Percentiles rank a stretch among this genome's conserved stretches.
phyloP scores from a whole-genome alignment of 169 alveolate genomes.

The Besnoitia besnoiti region DNA sequence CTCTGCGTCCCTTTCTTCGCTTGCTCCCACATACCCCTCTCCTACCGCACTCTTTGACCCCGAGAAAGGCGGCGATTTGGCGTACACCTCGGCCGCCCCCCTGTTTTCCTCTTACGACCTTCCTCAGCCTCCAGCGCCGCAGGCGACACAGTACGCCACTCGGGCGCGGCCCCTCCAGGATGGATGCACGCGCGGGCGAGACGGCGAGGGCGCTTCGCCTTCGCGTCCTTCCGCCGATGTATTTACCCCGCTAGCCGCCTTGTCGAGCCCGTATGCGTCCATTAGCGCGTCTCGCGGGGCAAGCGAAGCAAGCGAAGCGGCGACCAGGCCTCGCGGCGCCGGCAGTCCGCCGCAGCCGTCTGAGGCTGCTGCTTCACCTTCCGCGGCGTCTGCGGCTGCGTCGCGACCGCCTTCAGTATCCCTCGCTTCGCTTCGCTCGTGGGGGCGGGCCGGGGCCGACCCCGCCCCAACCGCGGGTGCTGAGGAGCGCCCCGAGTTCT shows the following conservation, averaged over 20 bases:
- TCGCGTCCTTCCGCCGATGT: neutral
- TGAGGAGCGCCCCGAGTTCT: too few species aligned
- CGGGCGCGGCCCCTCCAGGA: too few species aligned
- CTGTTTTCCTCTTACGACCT: neutral
- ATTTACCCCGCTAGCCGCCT: neutral
- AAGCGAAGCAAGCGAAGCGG: neutral
- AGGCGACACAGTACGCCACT: too few species aligned
- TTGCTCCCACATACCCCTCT: neutral
- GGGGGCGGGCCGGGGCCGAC: too few species aligned
- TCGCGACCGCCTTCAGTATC: too few species aligned
- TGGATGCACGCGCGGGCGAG: too few species aligned
- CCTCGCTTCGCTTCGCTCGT: too few species aligned
- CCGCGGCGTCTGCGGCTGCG: too few species aligned
- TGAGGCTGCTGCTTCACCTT: neutral
- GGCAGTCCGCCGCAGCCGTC: neutral
- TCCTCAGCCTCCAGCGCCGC: too few species aligned
- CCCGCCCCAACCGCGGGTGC: too few species aligned
- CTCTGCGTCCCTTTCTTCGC: neutral
- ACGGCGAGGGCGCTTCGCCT: too few species aligned
- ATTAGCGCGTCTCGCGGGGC: neutral
- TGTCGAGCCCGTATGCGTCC: neutral
- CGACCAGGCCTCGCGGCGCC: neutral
- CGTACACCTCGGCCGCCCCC: neutral
- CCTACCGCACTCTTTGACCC: neutral
- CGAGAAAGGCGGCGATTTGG: neutral